Evolutionary conservation across 1,284 basidiomycete genomes (phyloP), one percentile per base, ranked within the genome.

Genomic region (Cryptococcus neoformans): DNA sequence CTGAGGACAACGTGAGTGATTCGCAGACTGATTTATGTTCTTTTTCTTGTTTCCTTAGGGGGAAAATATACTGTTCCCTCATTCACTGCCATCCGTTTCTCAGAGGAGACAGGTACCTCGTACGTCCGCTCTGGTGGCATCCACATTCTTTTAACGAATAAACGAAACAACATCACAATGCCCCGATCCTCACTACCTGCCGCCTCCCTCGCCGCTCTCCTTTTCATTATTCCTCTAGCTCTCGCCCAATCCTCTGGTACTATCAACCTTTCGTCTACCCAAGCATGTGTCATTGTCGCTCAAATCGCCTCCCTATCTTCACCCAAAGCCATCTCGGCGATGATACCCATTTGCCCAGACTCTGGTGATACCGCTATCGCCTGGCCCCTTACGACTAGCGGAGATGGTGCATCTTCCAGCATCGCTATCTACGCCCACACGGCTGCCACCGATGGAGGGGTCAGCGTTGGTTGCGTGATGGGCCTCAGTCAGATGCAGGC

Each of bases 401-500:
- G 65, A 3, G 60, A 65, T 35, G 67, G 67, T 9, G 59, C 62
- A 0, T 59, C 56, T 11, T 63, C 60, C 7, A 60, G 58, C 49
- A 54, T 70, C 41, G 68, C 60, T 2, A 60, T 70, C n/a, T 70
- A 70, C 38, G 63, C 53, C 12, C 42, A 59, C 6, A 17, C 67
- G 14, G 45, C 54, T 4, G 44, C 53, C 5, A 46, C 40, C 9
- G 54, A 54, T 9, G 56, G 46, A 5, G 50, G 55, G 2, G 53
- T 51, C 10, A 39, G 42, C 7, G 50, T 62, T 6, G 62, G 62
- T 2, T 70, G 68, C 48, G 65, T 65, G 16, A 59, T 69, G 56
- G 40, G 49, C 4, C 41, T 70, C 34, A 60, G 53, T 21, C 65
- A 68, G 54, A 65, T 66, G 61, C 67, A 68, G 49, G 69, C 62